Base-by-base conservation (phyloP, 768 basidiomycete genomes). In the Leccinum uliginosum region DNA sequence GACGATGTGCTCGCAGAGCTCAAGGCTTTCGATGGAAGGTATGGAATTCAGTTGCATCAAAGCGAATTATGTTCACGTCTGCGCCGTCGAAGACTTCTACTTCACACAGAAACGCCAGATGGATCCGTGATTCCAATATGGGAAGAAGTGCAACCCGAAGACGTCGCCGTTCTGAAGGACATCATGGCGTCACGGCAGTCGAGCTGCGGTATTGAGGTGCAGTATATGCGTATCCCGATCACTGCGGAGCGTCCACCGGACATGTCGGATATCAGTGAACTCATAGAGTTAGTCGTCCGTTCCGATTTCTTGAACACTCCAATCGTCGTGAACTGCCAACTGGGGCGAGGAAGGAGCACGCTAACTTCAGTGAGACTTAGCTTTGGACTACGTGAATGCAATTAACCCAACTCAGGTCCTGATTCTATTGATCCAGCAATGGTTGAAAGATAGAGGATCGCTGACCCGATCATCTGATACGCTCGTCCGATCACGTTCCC, bases 301-400 rank as follows among this genome's bases (percentile, higher is more conserved):
- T 83, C 84, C 6, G 77, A 84, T 53, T 81, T 86, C 7, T 78
- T 81, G 21, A 80, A 82, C 38, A 87, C 89, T 0, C 89, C 89
- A 1, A 89, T 98, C 56, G 86, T 99, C 17, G 82, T 99, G 34
- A 99, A 98, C 66, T 97, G 95, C 65, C 97, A 99, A 67, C 82
- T 99, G 14, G 96, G 93, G 4, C 80, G 93, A 29, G 95, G 96
- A 10, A 80, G 97, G 64, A 95, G 93, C 58, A 96, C 95, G 0
- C 73, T 93, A 50, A 86, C 93, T n/a, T 90, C 94, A 17, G 91
- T 90, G 54, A 60, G 85, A 67, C 9, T 38, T 24, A 11, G 0
- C 46, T 27, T 35, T 45, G 45, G 23, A 44, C 47, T 47, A 29
- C 6, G 21, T 30, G 43, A 55, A 51, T 19, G 17, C 34, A 1